Conservation (phyloP, 306 rosid genomes). For the Morella rubra region DNA sequence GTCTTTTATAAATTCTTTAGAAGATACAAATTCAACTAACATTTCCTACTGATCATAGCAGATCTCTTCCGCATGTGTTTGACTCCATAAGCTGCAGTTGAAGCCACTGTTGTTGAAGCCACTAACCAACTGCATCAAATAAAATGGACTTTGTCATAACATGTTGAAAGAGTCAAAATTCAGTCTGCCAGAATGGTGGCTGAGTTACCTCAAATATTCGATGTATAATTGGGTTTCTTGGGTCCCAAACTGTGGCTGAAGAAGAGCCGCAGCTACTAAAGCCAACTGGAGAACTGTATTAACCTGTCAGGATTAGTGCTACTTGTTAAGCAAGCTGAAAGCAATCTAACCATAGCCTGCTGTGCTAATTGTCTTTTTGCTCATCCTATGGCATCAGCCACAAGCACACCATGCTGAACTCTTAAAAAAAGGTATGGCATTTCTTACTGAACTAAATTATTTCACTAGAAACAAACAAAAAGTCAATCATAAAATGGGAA, state of each 20-base stretch:
- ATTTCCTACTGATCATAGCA: constrained; percentile 26
- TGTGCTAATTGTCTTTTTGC: neutral
- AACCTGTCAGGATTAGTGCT: constrained; percentile 48
- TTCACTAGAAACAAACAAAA: neutral
- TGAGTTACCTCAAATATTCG: constrained; percentile 61
- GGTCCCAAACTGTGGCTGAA: constrained; percentile 91
- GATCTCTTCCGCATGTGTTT: constrained; percentile 44
- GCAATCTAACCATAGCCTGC: neutral
- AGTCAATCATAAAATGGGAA: neutral
- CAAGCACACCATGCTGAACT: neutral
- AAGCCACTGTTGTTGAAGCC: constrained; percentile 73
- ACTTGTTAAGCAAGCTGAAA: constrained; percentile 16
- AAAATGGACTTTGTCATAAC: neutral
- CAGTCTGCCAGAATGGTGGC: constrained; percentile 2
- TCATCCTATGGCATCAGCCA: neutral
- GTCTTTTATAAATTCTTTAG: neutral
- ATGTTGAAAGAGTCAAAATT: neutral
- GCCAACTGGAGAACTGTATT: constrained; percentile 89
- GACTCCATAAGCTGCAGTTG: constrained; percentile 67
- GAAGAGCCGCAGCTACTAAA: constrained; percentile 80
- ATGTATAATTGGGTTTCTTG: constrained; percentile 59
- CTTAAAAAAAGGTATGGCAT: neutral
- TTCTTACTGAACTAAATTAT: neutral
- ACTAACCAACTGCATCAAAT: constrained; percentile 75
- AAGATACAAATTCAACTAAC: neutral